A percentile compares a stretch with the other conserved stretches of the same genome.
These are phyloP conservation scores for Suillus subalutaceus DNA, from an alignment of 768 basidiomycete genomes.

Conservation along the genomic window DNA sequence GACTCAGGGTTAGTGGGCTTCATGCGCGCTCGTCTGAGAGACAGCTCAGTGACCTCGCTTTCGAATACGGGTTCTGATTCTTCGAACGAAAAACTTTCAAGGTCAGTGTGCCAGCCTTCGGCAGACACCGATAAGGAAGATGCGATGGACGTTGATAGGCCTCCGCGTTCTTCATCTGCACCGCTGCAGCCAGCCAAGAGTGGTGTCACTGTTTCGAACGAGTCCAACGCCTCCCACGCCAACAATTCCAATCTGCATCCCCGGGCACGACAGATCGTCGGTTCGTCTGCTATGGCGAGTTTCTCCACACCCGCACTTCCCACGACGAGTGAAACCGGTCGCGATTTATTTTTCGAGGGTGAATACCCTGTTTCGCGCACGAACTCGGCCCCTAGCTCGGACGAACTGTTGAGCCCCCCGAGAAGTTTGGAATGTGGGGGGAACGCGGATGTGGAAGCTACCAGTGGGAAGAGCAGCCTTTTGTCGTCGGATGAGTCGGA, in stretches of 20 bases:
- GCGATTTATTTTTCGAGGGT: conserved; percentile 8
- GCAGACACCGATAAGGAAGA: conserved; percentile 15
- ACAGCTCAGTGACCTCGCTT: conserved; percentile 34
- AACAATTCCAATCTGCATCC: not conserved
- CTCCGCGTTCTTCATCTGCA: conserved; percentile 21
- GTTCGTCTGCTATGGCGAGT: conserved; percentile 21
- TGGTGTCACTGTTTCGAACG: not conserved
- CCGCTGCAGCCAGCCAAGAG: conserved; percentile 18
- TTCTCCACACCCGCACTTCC: conserved; percentile 23
- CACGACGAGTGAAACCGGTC: not conserved
- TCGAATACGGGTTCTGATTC: conserved; percentile 28
- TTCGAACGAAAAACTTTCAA: conserved; percentile 10
- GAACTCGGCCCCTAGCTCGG: conserved; percentile 19
- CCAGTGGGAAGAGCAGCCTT: conserved; percentile 12
- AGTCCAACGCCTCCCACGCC: conserved; percentile 2
- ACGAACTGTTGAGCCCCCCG: conserved; percentile 16
- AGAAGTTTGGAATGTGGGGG: conserved; percentile 21
- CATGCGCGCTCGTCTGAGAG: conserved; percentile 23
- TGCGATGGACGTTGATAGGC: conserved; percentile 31
- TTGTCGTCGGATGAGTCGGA: conserved; percentile 14
- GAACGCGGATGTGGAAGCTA: conserved; percentile 17
- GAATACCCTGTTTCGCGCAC: conserved; percentile 16
- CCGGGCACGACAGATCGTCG: conserved; percentile 13
- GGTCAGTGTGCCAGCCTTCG: conserved; percentile 14
- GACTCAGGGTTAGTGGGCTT: conserved; percentile 16